A percentile compares a stretch with the other conserved stretches of the same genome.
phyloP scores from a whole-genome alignment of 192 early-diverging fungal genomes.

The Coemansia sp. region DNA sequence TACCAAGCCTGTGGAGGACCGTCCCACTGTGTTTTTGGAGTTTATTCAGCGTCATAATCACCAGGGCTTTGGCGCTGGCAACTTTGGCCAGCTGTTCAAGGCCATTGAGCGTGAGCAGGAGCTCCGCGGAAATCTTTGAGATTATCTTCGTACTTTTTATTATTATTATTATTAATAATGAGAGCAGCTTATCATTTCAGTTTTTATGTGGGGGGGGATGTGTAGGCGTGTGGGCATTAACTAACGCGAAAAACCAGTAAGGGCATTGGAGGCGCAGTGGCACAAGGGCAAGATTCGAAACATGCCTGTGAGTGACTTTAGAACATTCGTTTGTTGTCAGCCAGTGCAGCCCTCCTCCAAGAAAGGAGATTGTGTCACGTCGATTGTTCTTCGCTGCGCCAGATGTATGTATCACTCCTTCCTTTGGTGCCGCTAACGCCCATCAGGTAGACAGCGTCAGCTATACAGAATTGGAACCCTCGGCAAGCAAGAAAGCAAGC shows the following conservation, averaged over 20 bases:
- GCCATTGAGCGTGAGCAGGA: conserved; percentile 94
- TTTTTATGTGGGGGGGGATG: background rate
- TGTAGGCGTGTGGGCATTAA: background rate
- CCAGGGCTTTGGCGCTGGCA: conserved; percentile 93
- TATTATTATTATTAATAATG: too few species aligned
- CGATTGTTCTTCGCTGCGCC: too few species aligned
- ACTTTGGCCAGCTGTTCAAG: conserved; percentile 98
- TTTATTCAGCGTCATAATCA: conserved; percentile 96
- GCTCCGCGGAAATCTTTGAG: conserved; percentile 77
- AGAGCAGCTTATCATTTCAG: background rate
- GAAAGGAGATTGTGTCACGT: too few species aligned
- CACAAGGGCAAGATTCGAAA: too few species aligned
- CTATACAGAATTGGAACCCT: background rate
- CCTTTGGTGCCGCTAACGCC: too few species aligned
- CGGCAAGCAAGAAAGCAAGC: background rate
- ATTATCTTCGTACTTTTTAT: too few species aligned
- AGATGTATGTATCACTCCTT: too few species aligned
- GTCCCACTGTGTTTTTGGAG: conserved; percentile 96
- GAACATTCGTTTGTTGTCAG: too few species aligned
- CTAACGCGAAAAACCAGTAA: too few species aligned
- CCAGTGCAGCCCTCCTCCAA: too few species aligned
- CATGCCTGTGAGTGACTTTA: too few species aligned
- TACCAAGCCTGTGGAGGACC: conserved; percentile 89
- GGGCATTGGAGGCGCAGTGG: too few species aligned
- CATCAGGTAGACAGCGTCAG: background rate